These are phyloP conservation scores for Botrytis byssoidea DNA, from an alignment of 2,329 filamentous ascomycete species.

Conservation along the genomic window DNA sequence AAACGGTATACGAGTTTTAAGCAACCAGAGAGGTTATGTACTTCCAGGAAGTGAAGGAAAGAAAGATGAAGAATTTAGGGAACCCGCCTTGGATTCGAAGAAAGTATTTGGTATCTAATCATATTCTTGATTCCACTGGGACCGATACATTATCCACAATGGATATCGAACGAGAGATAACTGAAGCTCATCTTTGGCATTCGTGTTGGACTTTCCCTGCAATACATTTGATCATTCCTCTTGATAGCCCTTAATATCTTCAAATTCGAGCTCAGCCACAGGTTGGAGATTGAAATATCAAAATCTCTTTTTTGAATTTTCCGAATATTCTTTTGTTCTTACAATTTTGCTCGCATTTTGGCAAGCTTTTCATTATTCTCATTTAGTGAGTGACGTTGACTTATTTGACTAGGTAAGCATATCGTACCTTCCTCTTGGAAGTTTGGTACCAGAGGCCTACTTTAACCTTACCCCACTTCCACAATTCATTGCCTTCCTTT, in stretches of 20 bases:
- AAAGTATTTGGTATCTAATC: not conserved
- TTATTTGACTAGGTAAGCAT: not conserved
- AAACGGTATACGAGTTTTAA: conserved; percentile 39
- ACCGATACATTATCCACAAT: too few species aligned
- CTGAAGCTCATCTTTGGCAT: not conserved
- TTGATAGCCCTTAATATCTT: not conserved
- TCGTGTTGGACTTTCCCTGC: not conserved
- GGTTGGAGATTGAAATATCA: not conserved
- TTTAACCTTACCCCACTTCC: not conserved
- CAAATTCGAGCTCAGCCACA: not conserved
- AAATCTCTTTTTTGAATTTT: not conserved
- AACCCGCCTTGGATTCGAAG: not conserved
- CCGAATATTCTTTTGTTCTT: not conserved
- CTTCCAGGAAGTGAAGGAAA: conserved; percentile 28
- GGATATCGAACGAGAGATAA: not conserved
- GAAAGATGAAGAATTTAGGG: not conserved
- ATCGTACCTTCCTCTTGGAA: not conserved
- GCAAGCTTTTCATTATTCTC: not conserved
- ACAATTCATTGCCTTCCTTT: not conserved
- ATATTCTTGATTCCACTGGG: not conserved
- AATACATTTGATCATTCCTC: not conserved
- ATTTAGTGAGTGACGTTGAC: not conserved
- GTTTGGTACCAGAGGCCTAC: not conserved
- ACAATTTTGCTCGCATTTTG: not conserved
- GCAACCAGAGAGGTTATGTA: conserved; percentile 47